Conservation (phyloP, 306 rosid genomes). For the Cucurbita moschata region DNA sequence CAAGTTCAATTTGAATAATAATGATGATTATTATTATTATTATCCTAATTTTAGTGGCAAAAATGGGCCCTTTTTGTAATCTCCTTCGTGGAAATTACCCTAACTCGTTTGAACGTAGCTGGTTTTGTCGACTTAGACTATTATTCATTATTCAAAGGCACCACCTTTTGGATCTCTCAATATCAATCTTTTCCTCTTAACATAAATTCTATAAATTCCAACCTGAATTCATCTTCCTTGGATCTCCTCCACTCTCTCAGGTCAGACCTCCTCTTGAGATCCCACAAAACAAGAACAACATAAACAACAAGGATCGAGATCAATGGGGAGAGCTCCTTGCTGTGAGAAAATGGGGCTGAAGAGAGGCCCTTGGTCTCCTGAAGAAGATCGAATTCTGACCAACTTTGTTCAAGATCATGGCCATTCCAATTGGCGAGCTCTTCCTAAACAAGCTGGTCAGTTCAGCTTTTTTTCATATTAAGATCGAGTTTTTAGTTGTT, state of each 20-base stretch:
- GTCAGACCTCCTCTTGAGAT: neutral
- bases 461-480: neutral
- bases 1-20: neutral
- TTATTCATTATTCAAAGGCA: neutral
- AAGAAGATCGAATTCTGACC: conserved; percentile 61
- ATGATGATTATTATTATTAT: neutral
- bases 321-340: conserved; percentile 85
- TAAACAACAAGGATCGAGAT: neutral
- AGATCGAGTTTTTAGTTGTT: too few relatives aligned
- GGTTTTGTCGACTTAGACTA: conserved; percentile 9
- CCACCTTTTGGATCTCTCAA: neutral
- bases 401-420: conserved; percentile 49
- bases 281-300: neutral
- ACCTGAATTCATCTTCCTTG: neutral
- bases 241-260: neutral
- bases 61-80: neutral
- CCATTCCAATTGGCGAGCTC: conserved; percentile 93
- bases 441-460: conserved; percentile 82
- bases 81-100: conserved; percentile 8
- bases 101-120: neutral
- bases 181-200: neutral
- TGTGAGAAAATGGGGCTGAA: conserved; percentile 90
- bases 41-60: neutral
- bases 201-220: neutral
- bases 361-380: conserved; percentile 83